A percentile compares a stretch with the other conserved stretches of the same genome.
These are phyloP conservation scores for Nicotiana knightiana DNA, from an alignment of 257 asterid genomes.

Conservation along the genomic window DNA sequence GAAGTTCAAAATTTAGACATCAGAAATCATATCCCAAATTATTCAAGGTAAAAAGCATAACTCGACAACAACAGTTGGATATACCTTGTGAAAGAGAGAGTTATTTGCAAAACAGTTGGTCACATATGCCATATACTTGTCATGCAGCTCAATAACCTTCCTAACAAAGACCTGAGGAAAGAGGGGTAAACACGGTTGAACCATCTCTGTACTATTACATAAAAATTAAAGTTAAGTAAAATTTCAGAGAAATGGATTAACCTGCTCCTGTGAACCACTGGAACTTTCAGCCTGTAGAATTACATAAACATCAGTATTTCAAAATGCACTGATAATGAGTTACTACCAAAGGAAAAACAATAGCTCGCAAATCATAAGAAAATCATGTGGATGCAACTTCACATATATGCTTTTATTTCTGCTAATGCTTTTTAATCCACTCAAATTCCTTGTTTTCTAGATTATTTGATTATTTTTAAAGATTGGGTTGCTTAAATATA, in stretches of 20 bases:
- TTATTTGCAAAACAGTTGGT: slow-evolving; percentile 33
- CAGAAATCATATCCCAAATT: background rate
- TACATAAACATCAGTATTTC: slow-evolving; percentile 12
- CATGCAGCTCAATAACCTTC: slow-evolving; percentile 41
- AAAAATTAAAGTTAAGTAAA: background rate
- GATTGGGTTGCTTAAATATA: background rate
- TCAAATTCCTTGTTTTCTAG: background rate
- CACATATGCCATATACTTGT: slow-evolving; percentile 39
- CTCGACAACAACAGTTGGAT: background rate
- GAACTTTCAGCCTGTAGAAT: slow-evolving; percentile 34
- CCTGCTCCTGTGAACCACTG: slow-evolving; percentile 42
- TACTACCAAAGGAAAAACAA: background rate
- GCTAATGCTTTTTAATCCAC: background rate
- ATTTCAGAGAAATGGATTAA: slow-evolving; percentile 9
- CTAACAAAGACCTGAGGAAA: slow-evolving; percentile 36
- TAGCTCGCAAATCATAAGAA: background rate
- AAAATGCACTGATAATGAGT: background rate
- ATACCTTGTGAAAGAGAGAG: slow-evolving; percentile 42
- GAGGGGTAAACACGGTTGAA: background rate
- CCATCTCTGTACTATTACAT: background rate
- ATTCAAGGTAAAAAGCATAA: slow-evolving; percentile 1
- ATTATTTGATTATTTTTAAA: background rate
- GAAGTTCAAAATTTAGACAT: background rate
- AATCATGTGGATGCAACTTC: background rate
- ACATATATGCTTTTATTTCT: background rate